Evolutionary conservation across 2,329 filamentous ascomycete genomes (phyloP).

Genomic region (Fusarium nodosum): DNA sequence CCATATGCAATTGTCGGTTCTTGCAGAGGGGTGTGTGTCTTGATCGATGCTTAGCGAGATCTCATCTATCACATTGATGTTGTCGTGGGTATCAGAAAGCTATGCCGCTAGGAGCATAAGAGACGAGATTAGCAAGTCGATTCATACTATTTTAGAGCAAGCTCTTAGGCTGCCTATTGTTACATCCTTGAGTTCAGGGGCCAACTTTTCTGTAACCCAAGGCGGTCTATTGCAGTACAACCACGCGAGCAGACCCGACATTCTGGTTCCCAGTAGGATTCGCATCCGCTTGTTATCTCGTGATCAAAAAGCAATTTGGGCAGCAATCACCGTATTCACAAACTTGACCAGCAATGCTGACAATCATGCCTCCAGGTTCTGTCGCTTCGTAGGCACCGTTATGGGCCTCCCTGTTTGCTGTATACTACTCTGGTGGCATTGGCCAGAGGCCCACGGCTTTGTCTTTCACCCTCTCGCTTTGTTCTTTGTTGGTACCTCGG

Average conservation of each 20-base stretch:
- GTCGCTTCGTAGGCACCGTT: constrained; percentile 59
- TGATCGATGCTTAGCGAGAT: constrained; percentile 10
- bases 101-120: neutral
- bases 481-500: constrained; percentile 58
- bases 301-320: constrained; percentile 16
- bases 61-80: constrained; percentile 11
- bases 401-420: constrained; percentile 58
- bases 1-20: constrained; percentile 32
- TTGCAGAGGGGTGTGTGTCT: constrained; percentile 28
- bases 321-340: neutral
- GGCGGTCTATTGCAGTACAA: constrained; percentile 9
- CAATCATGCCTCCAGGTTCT: constrained; percentile 55
- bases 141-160: neutral
- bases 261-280: constrained; percentile 5
- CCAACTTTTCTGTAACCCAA: neutral
- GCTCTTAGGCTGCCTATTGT: neutral
- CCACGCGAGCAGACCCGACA: constrained; percentile 3
- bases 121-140: neutral
- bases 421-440: constrained; percentile 62
- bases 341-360: constrained; percentile 27
- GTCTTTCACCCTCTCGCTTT: constrained; percentile 59
- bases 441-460: constrained; percentile 65
- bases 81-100: constrained; percentile 20
- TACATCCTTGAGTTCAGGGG: neutral
- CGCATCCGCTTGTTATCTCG: neutral